A percentile compares a stretch with the other conserved stretches of the same genome.
Conservation (phyloP, 306 rosid genomes). For the Fagus sylvatica region DNA sequence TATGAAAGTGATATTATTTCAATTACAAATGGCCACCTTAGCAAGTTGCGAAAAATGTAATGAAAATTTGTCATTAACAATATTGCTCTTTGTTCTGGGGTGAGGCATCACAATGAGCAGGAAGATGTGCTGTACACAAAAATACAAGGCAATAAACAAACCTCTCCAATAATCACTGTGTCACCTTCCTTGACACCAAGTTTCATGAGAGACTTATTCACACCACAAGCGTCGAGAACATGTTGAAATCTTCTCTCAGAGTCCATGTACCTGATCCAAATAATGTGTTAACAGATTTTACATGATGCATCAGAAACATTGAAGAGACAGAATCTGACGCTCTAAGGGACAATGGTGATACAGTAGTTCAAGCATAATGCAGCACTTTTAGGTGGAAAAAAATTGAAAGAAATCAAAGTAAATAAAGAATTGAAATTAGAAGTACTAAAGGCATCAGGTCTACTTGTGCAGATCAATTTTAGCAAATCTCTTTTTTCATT, state of each 20-base stretch:
- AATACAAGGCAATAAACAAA: slow-evolving; percentile 31
- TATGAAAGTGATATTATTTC: too few species aligned
- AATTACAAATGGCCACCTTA: too few species aligned
- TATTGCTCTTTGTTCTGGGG: slow-evolving; percentile 14
- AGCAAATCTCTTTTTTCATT: not conserved
- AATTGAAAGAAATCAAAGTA: not conserved
- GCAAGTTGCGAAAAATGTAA: too few species aligned
- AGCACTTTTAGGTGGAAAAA: not conserved
- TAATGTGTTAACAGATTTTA: slow-evolving; percentile 25
- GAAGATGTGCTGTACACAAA: slow-evolving; percentile 11
- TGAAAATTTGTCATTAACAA: too few species aligned
- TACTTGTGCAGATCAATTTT: not conserved
- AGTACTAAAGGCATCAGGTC: not conserved
- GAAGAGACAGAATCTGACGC: not conserved
- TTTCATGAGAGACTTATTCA: slow-evolving; percentile 76
- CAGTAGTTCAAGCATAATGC: not conserved
- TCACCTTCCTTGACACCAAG: slow-evolving; percentile 85
- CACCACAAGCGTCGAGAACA: slow-evolving; percentile 95
- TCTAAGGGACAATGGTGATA: not conserved
- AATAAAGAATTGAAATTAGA: not conserved
- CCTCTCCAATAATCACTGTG: slow-evolving; percentile 81
- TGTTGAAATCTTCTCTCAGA: slow-evolving; percentile 93
- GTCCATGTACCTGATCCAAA: slow-evolving; percentile 63
- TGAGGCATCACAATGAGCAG: slow-evolving; percentile 12
- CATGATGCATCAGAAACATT: slow-evolving; percentile 19